phyloP scores from a whole-genome alignment of 768 basidiomycete genomes.

The Leccinum ochraceum region DNA sequence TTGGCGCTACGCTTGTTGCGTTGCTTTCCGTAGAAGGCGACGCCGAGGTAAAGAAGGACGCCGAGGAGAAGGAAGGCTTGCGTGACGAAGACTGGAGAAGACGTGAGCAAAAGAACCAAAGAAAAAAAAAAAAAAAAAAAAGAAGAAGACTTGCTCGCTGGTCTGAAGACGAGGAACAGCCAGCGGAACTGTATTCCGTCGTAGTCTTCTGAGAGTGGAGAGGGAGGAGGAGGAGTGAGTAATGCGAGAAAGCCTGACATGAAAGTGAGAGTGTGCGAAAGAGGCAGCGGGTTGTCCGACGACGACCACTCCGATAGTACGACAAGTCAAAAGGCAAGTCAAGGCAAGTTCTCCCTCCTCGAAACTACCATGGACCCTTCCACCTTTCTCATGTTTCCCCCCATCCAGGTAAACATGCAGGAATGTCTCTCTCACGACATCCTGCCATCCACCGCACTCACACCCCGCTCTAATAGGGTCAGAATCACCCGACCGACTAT shows the following conservation, averaged over 20 bases:
- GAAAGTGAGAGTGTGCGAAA: background rate
- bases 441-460: slow-evolving; percentile 1
- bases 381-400: slow-evolving; percentile 20
- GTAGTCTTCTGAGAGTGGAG: slow-evolving; percentile 49
- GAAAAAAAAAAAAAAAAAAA: background rate
- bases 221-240: slow-evolving; percentile 10
- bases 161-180: slow-evolving; percentile 78
- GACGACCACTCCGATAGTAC: slow-evolving; percentile 3
- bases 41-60: slow-evolving; percentile 55
- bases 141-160: slow-evolving; percentile 53
- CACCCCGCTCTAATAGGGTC: slow-evolving; percentile 18
- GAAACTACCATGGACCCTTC: slow-evolving; percentile 29
- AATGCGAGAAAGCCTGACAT: slow-evolving; percentile 21
- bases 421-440: slow-evolving; percentile 17
- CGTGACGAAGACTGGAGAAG: slow-evolving; percentile 54
- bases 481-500: slow-evolving; percentile 57
- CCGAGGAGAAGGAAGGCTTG: slow-evolving; percentile 60
- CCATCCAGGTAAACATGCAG: slow-evolving; percentile 34
- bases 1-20: slow-evolving; percentile 61
- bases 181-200: slow-evolving; percentile 74
- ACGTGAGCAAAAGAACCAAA: background rate
- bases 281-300: background rate
- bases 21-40: slow-evolving; percentile 61
- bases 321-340: slow-evolving; percentile 16
- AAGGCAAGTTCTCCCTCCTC: slow-evolving; percentile 7